phyloP scores from a whole-genome alignment of 768 basidiomycete genomes.

The Megacollybia marginata region DNA sequence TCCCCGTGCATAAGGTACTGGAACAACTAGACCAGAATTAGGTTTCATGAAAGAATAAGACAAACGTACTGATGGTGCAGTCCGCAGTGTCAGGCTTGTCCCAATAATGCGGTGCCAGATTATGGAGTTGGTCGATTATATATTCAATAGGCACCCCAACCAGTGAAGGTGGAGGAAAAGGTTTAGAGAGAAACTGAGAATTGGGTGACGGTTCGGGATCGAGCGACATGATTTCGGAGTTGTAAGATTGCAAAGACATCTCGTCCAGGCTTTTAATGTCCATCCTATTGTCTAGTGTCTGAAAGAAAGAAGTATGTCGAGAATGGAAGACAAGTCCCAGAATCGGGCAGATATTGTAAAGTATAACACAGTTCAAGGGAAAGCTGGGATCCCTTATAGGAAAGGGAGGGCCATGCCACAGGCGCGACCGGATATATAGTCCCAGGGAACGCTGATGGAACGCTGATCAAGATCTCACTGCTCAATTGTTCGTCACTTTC shows the following conservation, averaged over 20 bases:
- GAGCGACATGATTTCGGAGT: conserved; percentile 24
- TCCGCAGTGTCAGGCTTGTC: conserved; percentile 69
- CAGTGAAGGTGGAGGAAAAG: conserved; percentile 59
- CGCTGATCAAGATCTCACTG: conserved; percentile 5
- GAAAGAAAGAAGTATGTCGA: conserved; percentile 12
- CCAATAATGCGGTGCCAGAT: conserved; percentile 65
- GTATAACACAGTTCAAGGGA: too few species aligned
- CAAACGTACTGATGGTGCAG: conserved; percentile 62
- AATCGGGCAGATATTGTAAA: conserved; percentile 11
- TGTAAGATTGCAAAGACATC: conserved; percentile 17
- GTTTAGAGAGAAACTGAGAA: conserved; percentile 40
- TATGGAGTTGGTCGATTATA: conserved; percentile 61
- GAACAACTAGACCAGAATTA: conserved; percentile 32
- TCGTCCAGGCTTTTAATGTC: conserved; percentile 23
- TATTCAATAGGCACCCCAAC: conserved; percentile 64
- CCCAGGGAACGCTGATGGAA: not conserved
- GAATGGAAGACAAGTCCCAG: conserved; percentile 26
- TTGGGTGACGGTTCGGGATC: conserved; percentile 10
- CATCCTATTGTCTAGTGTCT: conserved; percentile 25
- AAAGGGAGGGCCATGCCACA: conserved; percentile 11
- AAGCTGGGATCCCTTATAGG: not conserved
- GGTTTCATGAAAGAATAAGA: not conserved
- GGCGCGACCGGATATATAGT: not conserved
- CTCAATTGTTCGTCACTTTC: conserved; percentile 32
- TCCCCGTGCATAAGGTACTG: conserved; percentile 29